A percentile compares a stretch with the other conserved stretches of the same genome.
Conservation (phyloP, 305 asterid genomes). For the Plantago rigida region DNA sequence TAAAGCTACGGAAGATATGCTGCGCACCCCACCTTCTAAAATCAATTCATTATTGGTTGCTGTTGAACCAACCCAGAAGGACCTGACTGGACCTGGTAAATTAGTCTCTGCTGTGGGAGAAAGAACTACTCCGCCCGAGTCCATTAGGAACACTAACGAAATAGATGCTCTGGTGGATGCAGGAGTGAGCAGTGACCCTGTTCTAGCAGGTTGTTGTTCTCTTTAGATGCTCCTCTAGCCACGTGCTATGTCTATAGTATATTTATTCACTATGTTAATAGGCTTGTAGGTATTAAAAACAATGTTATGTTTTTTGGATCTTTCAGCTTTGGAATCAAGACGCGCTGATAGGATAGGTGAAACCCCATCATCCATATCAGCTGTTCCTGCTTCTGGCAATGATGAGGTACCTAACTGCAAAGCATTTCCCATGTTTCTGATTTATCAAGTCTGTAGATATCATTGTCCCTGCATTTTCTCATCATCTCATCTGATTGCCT, state of each 20-base stretch:
- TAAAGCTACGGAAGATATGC: constrained; percentile 69
- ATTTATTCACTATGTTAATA: background rate
- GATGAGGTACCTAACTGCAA: constrained; percentile 5
- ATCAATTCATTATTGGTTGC: constrained; percentile 38
- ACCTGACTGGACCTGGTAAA: constrained; percentile 31
- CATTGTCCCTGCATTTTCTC: background rate
- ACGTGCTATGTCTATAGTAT: background rate
- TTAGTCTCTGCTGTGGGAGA: constrained; percentile 27
- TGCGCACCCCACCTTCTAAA: constrained; percentile 46
- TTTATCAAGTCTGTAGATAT: background rate
- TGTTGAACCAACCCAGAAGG: constrained; percentile 26
- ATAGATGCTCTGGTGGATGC: constrained; percentile 35
- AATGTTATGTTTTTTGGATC: background rate
- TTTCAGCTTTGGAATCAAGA: constrained; percentile 8
- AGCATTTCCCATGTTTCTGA: background rate
- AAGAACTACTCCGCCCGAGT: constrained; percentile 29
- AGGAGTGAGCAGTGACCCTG: constrained; percentile 36
- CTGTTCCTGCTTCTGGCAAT: constrained; percentile 1
- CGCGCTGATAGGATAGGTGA: constrained; percentile 4
- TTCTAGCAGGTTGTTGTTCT: constrained; percentile 35
- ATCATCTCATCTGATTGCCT: background rate
- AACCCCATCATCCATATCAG: background rate
- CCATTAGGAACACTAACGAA: constrained; percentile 28
- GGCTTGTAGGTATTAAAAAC: background rate
- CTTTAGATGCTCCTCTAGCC: background rate